phyloP scores from a whole-genome alignment of 2,329 filamentous ascomycete species.

The Malbranchea zuffiana region DNA sequence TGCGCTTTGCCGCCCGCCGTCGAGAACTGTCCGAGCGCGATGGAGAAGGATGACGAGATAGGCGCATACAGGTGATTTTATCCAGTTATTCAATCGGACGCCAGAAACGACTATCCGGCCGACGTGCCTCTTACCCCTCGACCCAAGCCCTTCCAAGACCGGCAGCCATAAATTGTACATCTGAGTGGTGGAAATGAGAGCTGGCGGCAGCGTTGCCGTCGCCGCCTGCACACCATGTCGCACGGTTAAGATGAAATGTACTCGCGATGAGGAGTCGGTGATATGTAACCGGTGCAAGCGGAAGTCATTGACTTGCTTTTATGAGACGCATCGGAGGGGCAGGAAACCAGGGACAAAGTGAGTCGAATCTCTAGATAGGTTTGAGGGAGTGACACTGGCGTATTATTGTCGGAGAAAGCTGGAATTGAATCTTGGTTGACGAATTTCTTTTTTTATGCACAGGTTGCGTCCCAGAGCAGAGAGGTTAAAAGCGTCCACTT shows the following conservation, averaged over 20 bases:
- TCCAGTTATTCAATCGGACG: no score
- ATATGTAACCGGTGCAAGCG: slow-evolving; percentile 30
- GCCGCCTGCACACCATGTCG: slow-evolving; percentile 30
- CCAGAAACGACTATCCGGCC: no score
- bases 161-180: no score
- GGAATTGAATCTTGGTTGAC: slow-evolving; percentile 3
- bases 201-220: slow-evolving; percentile 9
- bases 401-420: background rate
- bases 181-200: slow-evolving; percentile 6
- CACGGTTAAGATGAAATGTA: slow-evolving; percentile 34
- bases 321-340: slow-evolving; percentile 32
- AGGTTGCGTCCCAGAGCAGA: slow-evolving; percentile 17
- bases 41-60: no score
- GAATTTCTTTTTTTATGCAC: background rate
- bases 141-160: no score
- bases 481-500: slow-evolving; percentile 10
- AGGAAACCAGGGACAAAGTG: slow-evolving; percentile 30
- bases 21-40: no score
- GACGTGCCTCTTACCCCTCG: no score
- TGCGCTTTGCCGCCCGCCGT: no score
- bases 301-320: slow-evolving; percentile 31
- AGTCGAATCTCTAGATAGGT: slow-evolving; percentile 2
- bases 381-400: background rate
- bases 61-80: no score
- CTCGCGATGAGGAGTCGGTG: slow-evolving; percentile 14